Evolutionary conservation across 2,329 filamentous ascomycete species (phyloP), one percentile per base, ranked within the genome.

Genomic region (Xylaria hypoxylon): DNA sequence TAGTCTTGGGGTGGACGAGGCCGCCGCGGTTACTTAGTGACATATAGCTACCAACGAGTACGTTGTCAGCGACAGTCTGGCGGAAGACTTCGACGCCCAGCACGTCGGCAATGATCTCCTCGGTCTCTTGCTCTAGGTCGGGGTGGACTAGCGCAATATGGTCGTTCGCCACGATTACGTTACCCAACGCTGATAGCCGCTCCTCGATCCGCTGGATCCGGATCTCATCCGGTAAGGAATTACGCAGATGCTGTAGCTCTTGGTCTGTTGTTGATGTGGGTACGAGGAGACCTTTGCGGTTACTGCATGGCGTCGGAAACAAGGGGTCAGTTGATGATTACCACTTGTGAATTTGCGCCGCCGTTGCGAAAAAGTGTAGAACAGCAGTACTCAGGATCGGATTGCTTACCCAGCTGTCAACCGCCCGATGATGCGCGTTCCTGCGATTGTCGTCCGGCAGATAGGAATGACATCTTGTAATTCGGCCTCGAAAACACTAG

Each of bases 201-300:
- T 99, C 96, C 85, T 99, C 96, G 83, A 99, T 97, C 73, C 96
- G 90, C 84, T 97, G 94, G 77, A 99, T 97, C 82, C 94, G 94
- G 71, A 99, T 92, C 65, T 84, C 83, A 79, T 98, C 95, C 44
- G 96, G 96, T 72, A 99, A 89, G 65, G 92, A 94, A 82, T 99
- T 98, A 76, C 96, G 92, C 75, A 99, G 86, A 81, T 99, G 96
- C 83, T 97, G 94, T 71, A 99, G 87, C 85, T 99, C 96, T 85
- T 99, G 96, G 83, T 99, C 96, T 74, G 94, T 97, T 69, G 96
- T 98, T 66, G 91, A 93, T 62, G 95, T 98, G 68, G 96, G 96
- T 63, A 99, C 95, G 70, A 99, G 90, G 70, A 99, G 92, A 75
- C 96, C 96, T 80, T 97, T 96, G 79, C 93, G 92, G 88, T 99